A percentile compares a stretch with the other conserved stretches of the same genome.
phyloP scores from a whole-genome alignment of 2,329 filamentous ascomycete genomes.

The Byssothecium circinans region DNA sequence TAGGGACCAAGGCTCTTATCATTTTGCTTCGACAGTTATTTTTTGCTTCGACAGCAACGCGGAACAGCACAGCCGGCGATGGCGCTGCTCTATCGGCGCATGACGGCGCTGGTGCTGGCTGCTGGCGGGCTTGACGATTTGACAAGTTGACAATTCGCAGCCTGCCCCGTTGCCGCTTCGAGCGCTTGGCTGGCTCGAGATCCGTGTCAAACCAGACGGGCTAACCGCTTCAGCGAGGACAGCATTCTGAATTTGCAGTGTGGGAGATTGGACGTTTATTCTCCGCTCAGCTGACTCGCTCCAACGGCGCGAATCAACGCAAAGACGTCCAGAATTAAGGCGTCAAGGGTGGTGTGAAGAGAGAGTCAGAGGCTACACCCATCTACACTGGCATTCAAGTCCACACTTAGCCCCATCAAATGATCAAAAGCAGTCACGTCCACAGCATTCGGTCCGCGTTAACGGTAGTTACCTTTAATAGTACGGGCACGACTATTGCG shows the following conservation, averaged over 20 bases:
- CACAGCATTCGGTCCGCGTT: too few species aligned
- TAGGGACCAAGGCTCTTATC: too few species aligned
- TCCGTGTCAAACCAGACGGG: conserved; percentile 12
- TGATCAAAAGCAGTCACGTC: too few species aligned
- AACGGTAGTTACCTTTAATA: too few species aligned
- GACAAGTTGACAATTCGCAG: neutral
- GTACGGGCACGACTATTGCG: too few species aligned
- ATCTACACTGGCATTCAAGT: too few species aligned
- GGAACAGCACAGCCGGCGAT: neutral
- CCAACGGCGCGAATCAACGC: conserved; percentile 1
- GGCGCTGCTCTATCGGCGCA: neutral
- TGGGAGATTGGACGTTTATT: conserved; percentile 14
- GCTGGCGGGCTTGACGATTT: neutral
- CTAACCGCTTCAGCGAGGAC: conserved; percentile 20
- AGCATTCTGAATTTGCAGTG: conserved; percentile 15
- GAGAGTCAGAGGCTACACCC: too few species aligned
- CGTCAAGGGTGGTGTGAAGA: too few species aligned
- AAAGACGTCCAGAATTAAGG: too few species aligned
- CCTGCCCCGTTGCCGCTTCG: conserved; percentile 18
- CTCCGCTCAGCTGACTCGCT: conserved; percentile 20
- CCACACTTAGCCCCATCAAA: too few species aligned
- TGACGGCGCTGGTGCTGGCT: neutral
- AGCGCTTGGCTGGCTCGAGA: conserved; percentile 13
- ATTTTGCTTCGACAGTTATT: too few species aligned
- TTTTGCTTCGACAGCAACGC: conserved; percentile 11